phyloP scores from a whole-genome alignment of 2,329 filamentous ascomycete species.

The Paraphoma sp. region DNA sequence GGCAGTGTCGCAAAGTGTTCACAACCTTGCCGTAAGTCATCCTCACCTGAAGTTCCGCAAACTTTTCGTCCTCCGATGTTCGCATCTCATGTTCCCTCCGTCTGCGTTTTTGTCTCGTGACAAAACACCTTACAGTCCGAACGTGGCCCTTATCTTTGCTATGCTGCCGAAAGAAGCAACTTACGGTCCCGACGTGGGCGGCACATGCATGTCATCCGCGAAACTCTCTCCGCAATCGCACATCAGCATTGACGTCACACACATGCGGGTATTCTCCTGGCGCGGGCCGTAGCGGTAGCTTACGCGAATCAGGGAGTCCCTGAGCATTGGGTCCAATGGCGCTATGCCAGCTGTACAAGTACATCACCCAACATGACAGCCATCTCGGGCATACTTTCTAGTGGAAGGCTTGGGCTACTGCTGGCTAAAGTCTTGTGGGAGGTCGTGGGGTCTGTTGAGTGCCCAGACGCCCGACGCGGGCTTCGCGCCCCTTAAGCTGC shows the following conservation, averaged over 20 bases:
- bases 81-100: not conserved
- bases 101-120: constrained; percentile 3
- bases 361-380: constrained; percentile 39
- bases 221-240: constrained; percentile 7
- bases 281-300: constrained; percentile 33
- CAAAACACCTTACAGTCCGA: constrained; percentile 6
- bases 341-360: constrained; percentile 45
- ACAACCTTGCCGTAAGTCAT: too few relatives aligned
- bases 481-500: constrained; percentile 19
- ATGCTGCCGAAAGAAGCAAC: constrained; percentile 17
- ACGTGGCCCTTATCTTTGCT: constrained; percentile 8
- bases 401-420: constrained; percentile 14
- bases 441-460: constrained; percentile 26
- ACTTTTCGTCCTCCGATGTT: not conserved
- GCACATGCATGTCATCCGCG: constrained; percentile 13
- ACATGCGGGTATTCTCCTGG: constrained; percentile 26
- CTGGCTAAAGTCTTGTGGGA: constrained; percentile 14
- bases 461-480: constrained; percentile 18
- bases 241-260: constrained; percentile 32
- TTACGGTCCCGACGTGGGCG: constrained; percentile 10
- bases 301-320: constrained; percentile 25
- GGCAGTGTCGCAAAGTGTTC: too few relatives aligned
- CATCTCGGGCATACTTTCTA: constrained; percentile 18
- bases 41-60: too few relatives aligned
- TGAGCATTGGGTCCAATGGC: constrained; percentile 35